phyloP scores from a whole-genome alignment of 2,329 filamentous ascomycete species.

The Stemphylium lycopersici region DNA sequence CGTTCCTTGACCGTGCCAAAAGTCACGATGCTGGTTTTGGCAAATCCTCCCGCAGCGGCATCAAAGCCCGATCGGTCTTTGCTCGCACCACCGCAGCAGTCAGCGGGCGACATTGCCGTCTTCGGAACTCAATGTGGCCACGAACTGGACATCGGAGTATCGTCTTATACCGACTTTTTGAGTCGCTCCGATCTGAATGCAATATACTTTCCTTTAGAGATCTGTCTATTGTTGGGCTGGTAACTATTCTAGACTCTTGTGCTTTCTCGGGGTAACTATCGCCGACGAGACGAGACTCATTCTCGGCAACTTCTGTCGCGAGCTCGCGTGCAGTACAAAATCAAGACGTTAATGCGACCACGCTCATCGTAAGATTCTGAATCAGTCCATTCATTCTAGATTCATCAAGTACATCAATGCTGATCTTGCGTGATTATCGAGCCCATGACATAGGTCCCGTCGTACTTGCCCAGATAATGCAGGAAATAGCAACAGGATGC shows the following conservation, averaged over 20 bases:
- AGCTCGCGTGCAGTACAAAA: neutral
- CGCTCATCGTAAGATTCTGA: neutral
- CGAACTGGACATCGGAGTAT: neutral
- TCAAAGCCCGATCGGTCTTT: constrained; percentile 37
- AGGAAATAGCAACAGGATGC: constrained; percentile 1
- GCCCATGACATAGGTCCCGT: neutral
- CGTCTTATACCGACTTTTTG: constrained; percentile 1
- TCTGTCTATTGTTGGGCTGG: neutral
- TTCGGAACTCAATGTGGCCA: constrained; percentile 5
- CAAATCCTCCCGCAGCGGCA: constrained; percentile 24
- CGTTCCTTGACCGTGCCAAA: neutral
- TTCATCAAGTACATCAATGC: neutral
- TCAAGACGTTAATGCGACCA: neutral
- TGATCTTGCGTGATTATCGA: neutral
- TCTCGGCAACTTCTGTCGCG: constrained; percentile 17
- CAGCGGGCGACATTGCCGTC: constrained; percentile 30
- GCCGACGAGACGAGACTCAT: constrained; percentile 9
- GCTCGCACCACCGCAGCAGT: constrained; percentile 20
- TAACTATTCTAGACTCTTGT: neutral
- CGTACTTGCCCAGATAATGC: constrained; percentile 10
- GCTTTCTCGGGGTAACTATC: constrained; percentile 3
- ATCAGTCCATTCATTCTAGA: neutral
- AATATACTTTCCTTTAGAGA: neutral
- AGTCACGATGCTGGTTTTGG: constrained; percentile 20
- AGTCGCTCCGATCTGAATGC: neutral